These are phyloP conservation scores for Scutellaria barbata DNA, from an alignment of 257 asterid species.

Conservation along the genomic window DNA sequence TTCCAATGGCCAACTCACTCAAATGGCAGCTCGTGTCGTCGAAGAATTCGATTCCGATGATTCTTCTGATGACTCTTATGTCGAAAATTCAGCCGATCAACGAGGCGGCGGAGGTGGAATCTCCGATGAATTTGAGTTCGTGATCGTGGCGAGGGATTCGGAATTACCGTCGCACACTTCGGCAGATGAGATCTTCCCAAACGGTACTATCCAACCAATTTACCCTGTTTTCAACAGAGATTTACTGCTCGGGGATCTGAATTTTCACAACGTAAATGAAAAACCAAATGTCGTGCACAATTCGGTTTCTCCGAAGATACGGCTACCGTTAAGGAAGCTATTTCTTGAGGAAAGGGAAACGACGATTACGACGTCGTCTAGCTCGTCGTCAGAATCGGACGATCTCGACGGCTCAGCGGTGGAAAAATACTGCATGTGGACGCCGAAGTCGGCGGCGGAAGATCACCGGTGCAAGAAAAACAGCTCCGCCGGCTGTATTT, in stretches of 20 bases:
- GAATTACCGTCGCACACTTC: slow-evolving; percentile 39
- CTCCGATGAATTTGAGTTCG: slow-evolving; percentile 43
- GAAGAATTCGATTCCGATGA: slow-evolving; percentile 43
- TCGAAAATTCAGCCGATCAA: neutral
- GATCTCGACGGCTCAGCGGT: slow-evolving; percentile 33
- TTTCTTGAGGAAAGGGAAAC: slow-evolving; percentile 53
- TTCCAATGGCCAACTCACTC: slow-evolving; percentile 38
- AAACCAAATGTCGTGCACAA: slow-evolving; percentile 25
- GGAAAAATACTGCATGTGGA: slow-evolving; percentile 44
- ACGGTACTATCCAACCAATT: slow-evolving; percentile 67
- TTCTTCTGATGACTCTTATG: slow-evolving; percentile 21
- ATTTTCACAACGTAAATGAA: neutral
- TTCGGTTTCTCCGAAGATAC: slow-evolving; percentile 39
- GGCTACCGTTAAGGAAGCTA: slow-evolving; percentile 52
- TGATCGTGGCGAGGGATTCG: slow-evolving; percentile 29
- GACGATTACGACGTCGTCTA: slow-evolving; percentile 42
- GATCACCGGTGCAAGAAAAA: slow-evolving; percentile 42
- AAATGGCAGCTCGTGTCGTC: slow-evolving; percentile 52
- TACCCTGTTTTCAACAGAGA: slow-evolving; percentile 55
- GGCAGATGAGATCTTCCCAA: slow-evolving; percentile 60
- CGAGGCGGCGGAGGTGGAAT: neutral
- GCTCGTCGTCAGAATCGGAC: slow-evolving; percentile 41
- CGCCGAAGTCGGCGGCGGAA: slow-evolving; percentile 34
- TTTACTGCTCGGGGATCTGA: slow-evolving; percentile 22
- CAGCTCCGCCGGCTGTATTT: slow-evolving; percentile 40